phyloP scores from a whole-genome alignment of 2,329 filamentous ascomycete species.

The Sclerotinia glacialis region DNA sequence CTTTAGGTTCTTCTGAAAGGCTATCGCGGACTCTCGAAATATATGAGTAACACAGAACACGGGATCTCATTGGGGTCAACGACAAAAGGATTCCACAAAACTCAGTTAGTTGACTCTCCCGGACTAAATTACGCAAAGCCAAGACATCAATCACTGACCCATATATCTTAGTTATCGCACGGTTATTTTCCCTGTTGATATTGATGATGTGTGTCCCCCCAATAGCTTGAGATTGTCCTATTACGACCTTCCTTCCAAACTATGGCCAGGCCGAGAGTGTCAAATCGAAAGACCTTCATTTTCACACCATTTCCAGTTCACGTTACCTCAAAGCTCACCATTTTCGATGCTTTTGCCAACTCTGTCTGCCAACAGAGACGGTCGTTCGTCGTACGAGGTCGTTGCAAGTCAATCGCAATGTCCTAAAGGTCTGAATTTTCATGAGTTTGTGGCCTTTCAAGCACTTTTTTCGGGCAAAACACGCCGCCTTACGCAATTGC shows the following conservation, averaged over 20 bases:
- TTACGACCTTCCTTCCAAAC: slow-evolving; percentile 34
- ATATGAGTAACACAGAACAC: neutral
- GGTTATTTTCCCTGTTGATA: slow-evolving; percentile 27
- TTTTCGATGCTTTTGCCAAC: slow-evolving; percentile 29
- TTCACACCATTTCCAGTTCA: slow-evolving; percentile 39
- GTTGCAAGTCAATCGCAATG: slow-evolving; percentile 48
- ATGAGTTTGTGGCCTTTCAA: slow-evolving; percentile 50
- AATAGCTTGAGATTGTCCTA: slow-evolving; percentile 37
- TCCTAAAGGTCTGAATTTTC: slow-evolving; percentile 45
- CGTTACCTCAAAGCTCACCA: slow-evolving; percentile 38
- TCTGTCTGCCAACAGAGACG: slow-evolving; percentile 29
- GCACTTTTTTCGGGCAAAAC: slow-evolving; percentile 45
- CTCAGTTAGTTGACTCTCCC: slow-evolving; percentile 29
- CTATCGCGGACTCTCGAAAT: slow-evolving; percentile 1
- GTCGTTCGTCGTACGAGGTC: slow-evolving; percentile 44
- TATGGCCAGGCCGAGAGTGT: slow-evolving; percentile 35
- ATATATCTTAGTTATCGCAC: slow-evolving; percentile 20
- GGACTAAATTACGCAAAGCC: too few relatives aligned
- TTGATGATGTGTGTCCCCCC: slow-evolving; percentile 34
- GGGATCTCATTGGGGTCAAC: slow-evolving; percentile 38
- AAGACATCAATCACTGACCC: neutral
- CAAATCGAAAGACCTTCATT: slow-evolving; percentile 33
- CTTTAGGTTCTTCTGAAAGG: neutral
- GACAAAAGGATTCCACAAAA: slow-evolving; percentile 38
- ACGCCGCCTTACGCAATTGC: slow-evolving; percentile 48